Evolutionary conservation across 106 monocot genomes (phyloP).

Genomic region (Acorus calamus): DNA sequence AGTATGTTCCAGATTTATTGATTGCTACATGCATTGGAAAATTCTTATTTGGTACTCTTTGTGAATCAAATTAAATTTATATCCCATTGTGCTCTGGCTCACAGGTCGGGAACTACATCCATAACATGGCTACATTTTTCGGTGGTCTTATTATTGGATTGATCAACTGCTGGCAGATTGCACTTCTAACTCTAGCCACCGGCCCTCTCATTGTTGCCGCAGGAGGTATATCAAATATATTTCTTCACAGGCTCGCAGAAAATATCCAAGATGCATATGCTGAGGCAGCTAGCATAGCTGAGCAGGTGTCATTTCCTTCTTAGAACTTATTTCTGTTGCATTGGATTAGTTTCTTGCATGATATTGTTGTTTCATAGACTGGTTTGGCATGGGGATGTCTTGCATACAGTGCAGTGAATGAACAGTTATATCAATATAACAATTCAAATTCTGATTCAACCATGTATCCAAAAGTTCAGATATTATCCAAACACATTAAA

Average conservation of each 20-base stretch:
- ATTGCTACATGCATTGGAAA: no score
- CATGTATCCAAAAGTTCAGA: no score
- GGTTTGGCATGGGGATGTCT: no score
- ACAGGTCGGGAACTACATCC: constrained; percentile 99
- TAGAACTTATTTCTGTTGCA: not conserved
- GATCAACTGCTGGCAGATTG: constrained; percentile 97
- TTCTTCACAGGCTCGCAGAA: constrained; percentile 97
- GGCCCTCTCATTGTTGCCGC: constrained; percentile 99
- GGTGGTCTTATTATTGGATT: constrained; percentile 91
- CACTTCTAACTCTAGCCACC: constrained; percentile 83
- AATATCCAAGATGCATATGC: constrained; percentile 99
- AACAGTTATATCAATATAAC: no score
- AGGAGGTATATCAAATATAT: constrained; percentile 98
- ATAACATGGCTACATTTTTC: constrained; percentile 99
- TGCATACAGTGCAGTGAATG: no score
- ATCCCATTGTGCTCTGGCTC: not conserved
- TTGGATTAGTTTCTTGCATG: not conserved
- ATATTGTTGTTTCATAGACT: no score
- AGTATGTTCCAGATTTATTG: constrained; percentile 29
- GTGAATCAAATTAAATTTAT: no score
- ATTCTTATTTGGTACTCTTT: no score
- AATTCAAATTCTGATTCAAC: no score
- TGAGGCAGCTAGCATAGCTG: constrained; percentile 98
- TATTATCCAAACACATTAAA: no score
- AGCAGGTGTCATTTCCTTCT: constrained; percentile 52